Percentiles rank a stretch among this genome's conserved stretches.
Evolutionary conservation across 2,329 filamentous ascomycete species (phyloP).

Genomic region (Akanthomyces lecanii): DNA sequence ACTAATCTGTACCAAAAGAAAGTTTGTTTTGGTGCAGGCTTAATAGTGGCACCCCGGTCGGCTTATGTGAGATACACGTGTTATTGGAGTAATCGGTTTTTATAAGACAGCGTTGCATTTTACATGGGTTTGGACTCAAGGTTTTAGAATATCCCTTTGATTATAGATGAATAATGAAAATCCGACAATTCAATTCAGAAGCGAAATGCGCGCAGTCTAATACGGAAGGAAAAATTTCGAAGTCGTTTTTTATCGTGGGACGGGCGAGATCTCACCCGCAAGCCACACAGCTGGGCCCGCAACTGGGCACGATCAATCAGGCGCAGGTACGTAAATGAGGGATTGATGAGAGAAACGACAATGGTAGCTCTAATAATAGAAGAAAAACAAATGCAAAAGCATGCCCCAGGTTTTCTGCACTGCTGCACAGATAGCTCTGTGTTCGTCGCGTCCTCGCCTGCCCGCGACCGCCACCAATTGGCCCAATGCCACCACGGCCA

Average conservation of each 20-base stretch:
- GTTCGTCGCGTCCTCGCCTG: too few relatives aligned
- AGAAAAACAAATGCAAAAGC: too few relatives aligned
- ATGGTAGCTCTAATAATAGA: too few relatives aligned
- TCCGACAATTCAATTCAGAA: background rate
- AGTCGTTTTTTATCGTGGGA: background rate
- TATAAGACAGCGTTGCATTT: conserved; percentile 11
- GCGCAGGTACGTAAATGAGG: too few relatives aligned
- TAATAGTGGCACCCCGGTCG: background rate
- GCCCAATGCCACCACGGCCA: too few relatives aligned
- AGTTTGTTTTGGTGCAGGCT: background rate
- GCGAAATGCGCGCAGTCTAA: background rate
- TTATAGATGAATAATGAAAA: conserved; percentile 10
- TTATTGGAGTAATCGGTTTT: conserved; percentile 2
- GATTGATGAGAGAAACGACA: too few relatives aligned
- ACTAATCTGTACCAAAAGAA: background rate
- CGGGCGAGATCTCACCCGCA: background rate
- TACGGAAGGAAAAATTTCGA: background rate
- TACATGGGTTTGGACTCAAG: background rate
- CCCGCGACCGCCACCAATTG: too few relatives aligned
- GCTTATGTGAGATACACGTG: background rate
- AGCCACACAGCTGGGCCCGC: background rate
- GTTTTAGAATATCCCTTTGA: background rate
- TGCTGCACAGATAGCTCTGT: too few relatives aligned
- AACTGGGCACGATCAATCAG: too few relatives aligned
- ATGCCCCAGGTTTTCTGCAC: too few relatives aligned